Conservation (phyloP, 805 yeast species). For the Candida ponderosae region DNA sequence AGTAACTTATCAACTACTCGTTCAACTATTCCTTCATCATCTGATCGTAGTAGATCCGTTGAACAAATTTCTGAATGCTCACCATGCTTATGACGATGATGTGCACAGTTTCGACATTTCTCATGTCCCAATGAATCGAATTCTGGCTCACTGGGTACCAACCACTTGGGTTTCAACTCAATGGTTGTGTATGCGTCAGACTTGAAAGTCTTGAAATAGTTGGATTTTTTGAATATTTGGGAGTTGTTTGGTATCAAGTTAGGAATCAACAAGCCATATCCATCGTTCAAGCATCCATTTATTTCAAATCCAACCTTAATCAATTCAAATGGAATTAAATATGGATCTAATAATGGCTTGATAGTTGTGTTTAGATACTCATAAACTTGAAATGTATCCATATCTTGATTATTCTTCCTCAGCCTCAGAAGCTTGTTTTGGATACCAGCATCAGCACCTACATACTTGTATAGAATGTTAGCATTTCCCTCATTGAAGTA, state of each 20-base stretch:
- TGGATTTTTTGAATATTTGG: constrained; percentile 22
- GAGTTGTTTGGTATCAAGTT: constrained; percentile 30
- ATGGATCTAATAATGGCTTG: constrained; percentile 21
- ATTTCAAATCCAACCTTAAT: constrained; percentile 7
- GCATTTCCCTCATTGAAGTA: constrained; percentile 44
- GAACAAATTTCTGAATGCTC: constrained; percentile 36
- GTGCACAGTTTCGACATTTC: constrained; percentile 50
- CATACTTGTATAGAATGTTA: constrained; percentile 34
- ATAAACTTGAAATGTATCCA: constrained; percentile 9
- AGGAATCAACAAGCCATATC: constrained; percentile 35
- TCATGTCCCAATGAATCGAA: too few species aligned
- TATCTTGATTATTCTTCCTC: constrained; percentile 19
- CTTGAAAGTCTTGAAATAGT: constrained; percentile 25
- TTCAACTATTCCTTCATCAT: not conserved
- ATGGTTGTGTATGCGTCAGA: constrained; percentile 20
- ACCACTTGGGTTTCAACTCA: constrained; percentile 61
- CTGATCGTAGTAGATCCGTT: constrained; percentile 23
- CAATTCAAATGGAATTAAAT: constrained; percentile 13
- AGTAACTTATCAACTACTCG: constrained; percentile 1
- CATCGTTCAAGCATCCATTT: constrained; percentile 22
- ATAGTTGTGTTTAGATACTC: constrained; percentile 4
- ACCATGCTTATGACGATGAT: constrained; percentile 27
- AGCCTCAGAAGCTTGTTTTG: constrained; percentile 23
- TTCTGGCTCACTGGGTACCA: constrained; percentile 26
- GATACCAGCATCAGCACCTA: constrained; percentile 26